Evolutionary conservation across 2,329 filamentous ascomycete species (phyloP).

Genomic region (Blastomyces gilchristii): DNA sequence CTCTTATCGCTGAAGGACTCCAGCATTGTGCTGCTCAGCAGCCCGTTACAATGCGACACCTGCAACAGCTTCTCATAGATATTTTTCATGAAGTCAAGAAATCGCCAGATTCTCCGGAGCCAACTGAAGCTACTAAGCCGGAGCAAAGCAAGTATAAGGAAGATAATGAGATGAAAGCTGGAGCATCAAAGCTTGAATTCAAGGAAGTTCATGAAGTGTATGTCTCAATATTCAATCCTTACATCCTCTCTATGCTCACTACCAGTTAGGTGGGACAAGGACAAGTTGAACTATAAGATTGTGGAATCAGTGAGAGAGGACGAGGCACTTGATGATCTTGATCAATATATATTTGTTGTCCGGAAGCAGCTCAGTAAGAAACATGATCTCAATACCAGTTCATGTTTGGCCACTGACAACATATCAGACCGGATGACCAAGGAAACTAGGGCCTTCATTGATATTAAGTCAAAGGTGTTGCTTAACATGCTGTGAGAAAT

Average conservation of each 20-base stretch:
- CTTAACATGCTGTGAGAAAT: slow-evolving; percentile 25
- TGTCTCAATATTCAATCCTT: slow-evolving; percentile 8
- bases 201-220: slow-evolving; percentile 19
- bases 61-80: slow-evolving; percentile 1
- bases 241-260: slow-evolving; percentile 13
- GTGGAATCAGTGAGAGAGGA: slow-evolving; percentile 18
- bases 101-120: neutral
- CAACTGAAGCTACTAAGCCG: neutral
- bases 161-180: neutral
- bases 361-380: slow-evolving; percentile 18
- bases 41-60: neutral
- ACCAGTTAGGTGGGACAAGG: slow-evolving; percentile 20
- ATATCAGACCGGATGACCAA: slow-evolving; percentile 19
- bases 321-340: slow-evolving; percentile 16
- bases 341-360: slow-evolving; percentile 14
- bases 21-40: too few species aligned
- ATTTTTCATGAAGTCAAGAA: slow-evolving; percentile 2
- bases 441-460: slow-evolving; percentile 19
- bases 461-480: slow-evolving; percentile 27
- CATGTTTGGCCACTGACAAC: slow-evolving; percentile 14
- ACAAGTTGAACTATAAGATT: slow-evolving; percentile 23
- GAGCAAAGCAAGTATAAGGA: neutral
- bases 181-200: slow-evolving; percentile 17
- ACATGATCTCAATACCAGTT: slow-evolving; percentile 8
- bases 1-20: too few species aligned